A percentile compares a stretch with the other conserved stretches of the same genome.
Conservation (phyloP, 176 grass and related monocot species). For the Thalia dealbata region DNA sequence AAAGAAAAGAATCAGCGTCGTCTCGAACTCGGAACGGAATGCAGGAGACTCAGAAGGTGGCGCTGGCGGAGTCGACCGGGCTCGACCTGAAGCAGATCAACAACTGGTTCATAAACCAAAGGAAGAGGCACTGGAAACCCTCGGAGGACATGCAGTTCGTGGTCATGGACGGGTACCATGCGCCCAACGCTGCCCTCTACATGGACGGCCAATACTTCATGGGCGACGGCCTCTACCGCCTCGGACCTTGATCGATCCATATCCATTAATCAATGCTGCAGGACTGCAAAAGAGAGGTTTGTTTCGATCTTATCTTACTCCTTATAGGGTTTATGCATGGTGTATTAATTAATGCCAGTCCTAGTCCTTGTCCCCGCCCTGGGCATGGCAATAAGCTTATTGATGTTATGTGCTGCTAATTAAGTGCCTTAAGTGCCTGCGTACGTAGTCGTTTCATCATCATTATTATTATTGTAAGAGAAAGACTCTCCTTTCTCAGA, state of each 20-base stretch:
- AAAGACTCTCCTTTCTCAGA: background rate
- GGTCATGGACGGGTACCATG: slow-evolving; percentile 15
- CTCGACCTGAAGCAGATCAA: slow-evolving; percentile 26
- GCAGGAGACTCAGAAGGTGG: slow-evolving; percentile 20
- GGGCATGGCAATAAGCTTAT: background rate
- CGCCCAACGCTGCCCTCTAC: slow-evolving; percentile 5
- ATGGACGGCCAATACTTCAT: slow-evolving; percentile 18
- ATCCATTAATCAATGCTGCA: no score
- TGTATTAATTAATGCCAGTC: background rate
- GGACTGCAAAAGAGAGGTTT: no score
- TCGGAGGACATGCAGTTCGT: slow-evolving; percentile 26
- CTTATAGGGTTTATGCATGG: background rate
- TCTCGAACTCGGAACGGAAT: no score
- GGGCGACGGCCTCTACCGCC: slow-evolving; percentile 11
- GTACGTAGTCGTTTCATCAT: no score
- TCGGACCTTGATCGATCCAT: background rate
- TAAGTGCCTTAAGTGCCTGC: no score
- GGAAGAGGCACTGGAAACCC: slow-evolving; percentile 25
- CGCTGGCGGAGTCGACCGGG: slow-evolving; percentile 14
- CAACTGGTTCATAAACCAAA: slow-evolving; percentile 29
- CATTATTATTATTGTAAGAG: background rate
- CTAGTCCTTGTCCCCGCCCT: background rate
- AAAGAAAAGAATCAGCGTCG: no score
- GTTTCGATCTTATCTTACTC: no score
- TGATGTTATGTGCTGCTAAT: background rate